These are phyloP conservation scores for Kazachstania martiniae DNA, from an alignment of 805 yeast species.

Conservation along the genomic window DNA sequence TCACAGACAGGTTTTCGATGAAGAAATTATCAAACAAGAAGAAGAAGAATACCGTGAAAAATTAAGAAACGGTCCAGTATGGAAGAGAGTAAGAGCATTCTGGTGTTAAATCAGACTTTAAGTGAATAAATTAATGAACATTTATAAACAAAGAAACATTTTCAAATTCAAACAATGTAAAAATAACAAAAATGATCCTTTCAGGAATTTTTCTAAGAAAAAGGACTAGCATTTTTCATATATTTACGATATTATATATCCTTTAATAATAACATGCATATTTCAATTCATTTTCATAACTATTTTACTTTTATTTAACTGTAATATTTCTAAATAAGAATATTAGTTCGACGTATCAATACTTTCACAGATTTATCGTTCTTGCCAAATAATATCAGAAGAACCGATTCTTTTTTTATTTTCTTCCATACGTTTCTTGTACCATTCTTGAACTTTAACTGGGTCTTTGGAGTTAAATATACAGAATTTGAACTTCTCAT, in stretches of 20 bases:
- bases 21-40: constrained; percentile 27
- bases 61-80: constrained; percentile 18
- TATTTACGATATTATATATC: no score
- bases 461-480: constrained; percentile 43
- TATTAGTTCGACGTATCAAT: no score
- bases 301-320: no score
- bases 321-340: no score
- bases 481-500: constrained; percentile 75
- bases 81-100: constrained; percentile 19
- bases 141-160: background rate
- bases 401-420: constrained; percentile 57
- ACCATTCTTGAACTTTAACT: constrained; percentile 60
- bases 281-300: no score
- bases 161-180: no score
- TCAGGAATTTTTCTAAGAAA: no score
- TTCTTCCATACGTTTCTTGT: constrained; percentile 44
- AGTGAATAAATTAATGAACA: no score
- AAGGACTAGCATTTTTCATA: no score
- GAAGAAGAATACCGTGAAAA: constrained; percentile 23
- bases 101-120: constrained; percentile 21
- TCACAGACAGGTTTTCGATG: constrained; percentile 26
- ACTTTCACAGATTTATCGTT: constrained; percentile 7
- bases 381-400: constrained; percentile 80
- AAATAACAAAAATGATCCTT: no score
- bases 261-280: no score